Percentiles rank a stretch among this genome's conserved stretches.
Conservation (phyloP, 169 alveolate species). For the Nephromyces sp. region DNA sequence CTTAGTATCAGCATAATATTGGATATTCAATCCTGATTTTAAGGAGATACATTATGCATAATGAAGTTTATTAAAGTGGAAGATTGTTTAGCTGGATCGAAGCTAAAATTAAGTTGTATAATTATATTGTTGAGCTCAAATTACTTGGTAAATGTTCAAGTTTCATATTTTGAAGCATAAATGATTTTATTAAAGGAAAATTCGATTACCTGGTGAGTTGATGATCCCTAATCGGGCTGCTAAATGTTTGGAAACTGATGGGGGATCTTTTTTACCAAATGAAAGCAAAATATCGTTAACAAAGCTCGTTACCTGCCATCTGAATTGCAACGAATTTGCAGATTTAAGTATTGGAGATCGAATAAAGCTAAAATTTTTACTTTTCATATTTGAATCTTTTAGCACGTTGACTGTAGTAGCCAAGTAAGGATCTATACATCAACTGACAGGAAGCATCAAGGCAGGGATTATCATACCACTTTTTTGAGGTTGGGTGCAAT, state of each 20-base stretch:
- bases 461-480: conserved; percentile 1
- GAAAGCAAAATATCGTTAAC: conserved; percentile 19
- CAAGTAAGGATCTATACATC: conserved; percentile 25
- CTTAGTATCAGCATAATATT: not conserved
- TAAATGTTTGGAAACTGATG: conserved; percentile 25
- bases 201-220: conserved; percentile 21
- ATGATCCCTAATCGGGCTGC: conserved; percentile 26
- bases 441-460: conserved; percentile 24
- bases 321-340: no score
- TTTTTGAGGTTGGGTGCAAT: no score
- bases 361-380: no score
- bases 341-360: no score
- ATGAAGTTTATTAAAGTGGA: no score
- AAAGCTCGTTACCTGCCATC: conserved; percentile 36
- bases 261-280: conserved; percentile 16
- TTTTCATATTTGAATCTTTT: conserved; percentile 13
- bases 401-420: conserved; percentile 21
- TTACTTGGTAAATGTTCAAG: no score
- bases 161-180: no score
- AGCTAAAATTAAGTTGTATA: no score
- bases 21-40: not conserved
- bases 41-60: not conserved
- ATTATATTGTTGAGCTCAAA: no score
- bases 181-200: not conserved
- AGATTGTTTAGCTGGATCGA: no score